phyloP scores from a whole-genome alignment of 140 eudicot species.

The Cichorium intybus region DNA sequence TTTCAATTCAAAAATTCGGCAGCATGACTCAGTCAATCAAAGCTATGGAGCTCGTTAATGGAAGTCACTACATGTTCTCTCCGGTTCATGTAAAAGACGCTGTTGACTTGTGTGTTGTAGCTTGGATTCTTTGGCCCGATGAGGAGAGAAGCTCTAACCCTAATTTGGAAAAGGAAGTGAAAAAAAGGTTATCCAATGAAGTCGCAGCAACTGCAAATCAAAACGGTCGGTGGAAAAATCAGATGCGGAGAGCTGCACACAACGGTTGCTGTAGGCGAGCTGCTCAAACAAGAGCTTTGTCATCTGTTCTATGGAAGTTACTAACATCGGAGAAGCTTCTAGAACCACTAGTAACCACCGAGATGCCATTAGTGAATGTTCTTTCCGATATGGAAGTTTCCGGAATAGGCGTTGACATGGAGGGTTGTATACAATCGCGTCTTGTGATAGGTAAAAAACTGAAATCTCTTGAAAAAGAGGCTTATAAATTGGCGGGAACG shows the following conservation, averaged over 20 bases:
- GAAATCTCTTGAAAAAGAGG: constrained; percentile 77
- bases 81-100: constrained; percentile 54
- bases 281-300: constrained; percentile 78
- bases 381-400: constrained; percentile 94
- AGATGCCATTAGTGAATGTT: constrained; percentile 83
- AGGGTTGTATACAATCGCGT: constrained; percentile 85
- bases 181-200: constrained; percentile 77
- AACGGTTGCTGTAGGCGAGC: constrained; percentile 93
- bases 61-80: constrained; percentile 51
- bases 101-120: constrained; percentile 65
- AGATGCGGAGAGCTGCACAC: constrained; percentile 92
- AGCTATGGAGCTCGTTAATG: constrained; percentile 58
- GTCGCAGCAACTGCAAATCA: constrained; percentile 89
- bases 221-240: constrained; percentile 97
- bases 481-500: constrained; percentile 76
- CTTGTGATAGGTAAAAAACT: constrained; percentile 69
- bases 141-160: constrained; percentile 92
- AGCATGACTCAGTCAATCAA: constrained; percentile 42
- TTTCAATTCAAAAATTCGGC: constrained; percentile 65
- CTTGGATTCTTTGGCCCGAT: constrained; percentile 98
- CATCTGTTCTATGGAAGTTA: constrained; percentile 74
- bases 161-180: constrained; percentile 93
- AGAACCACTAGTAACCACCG: constrained; percentile 61
- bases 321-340: constrained; percentile 74
- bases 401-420: constrained; percentile 98